These are phyloP conservation scores for Suillus subluteus DNA, from an alignment of 768 basidiomycete species.

Conservation along the genomic window DNA sequence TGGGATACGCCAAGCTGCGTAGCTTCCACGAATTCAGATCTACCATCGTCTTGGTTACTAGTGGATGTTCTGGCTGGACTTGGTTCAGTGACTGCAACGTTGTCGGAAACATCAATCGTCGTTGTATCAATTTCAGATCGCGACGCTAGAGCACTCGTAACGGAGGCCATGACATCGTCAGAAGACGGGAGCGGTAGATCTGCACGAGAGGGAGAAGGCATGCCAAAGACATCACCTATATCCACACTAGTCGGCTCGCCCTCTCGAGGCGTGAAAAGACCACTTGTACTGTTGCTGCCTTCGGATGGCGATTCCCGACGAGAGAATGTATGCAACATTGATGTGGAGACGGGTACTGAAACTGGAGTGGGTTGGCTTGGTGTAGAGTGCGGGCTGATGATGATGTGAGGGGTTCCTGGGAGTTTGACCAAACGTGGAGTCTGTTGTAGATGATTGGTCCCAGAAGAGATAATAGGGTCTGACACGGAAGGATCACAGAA, in stretches of 20 bases:
- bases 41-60: neutral
- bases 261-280: slow-evolving; percentile 43
- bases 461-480: slow-evolving; percentile 35
- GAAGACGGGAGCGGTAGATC: neutral
- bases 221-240: slow-evolving; percentile 3
- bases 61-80: neutral
- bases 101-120: neutral
- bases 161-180: slow-evolving; percentile 8
- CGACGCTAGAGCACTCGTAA: slow-evolving; percentile 3
- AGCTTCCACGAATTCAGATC: neutral
- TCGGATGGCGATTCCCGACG: slow-evolving; percentile 10
- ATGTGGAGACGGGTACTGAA: slow-evolving; percentile 21
- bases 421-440: slow-evolving; percentile 23
- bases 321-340: slow-evolving; percentile 27
- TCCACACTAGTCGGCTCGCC: slow-evolving; percentile 5
- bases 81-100: neutral
- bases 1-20: neutral
- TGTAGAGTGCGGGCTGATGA: slow-evolving; percentile 18
- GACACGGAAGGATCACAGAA: slow-evolving; percentile 43
- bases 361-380: slow-evolving; percentile 16
- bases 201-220: slow-evolving; percentile 1
- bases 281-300: slow-evolving; percentile 22
- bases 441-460: slow-evolving; percentile 5
- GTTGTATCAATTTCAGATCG: neutral
- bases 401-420: slow-evolving; percentile 25